Conservation (phyloP, 495 filamentous ascomycete species). For the Penicillium nucicola region DNA sequence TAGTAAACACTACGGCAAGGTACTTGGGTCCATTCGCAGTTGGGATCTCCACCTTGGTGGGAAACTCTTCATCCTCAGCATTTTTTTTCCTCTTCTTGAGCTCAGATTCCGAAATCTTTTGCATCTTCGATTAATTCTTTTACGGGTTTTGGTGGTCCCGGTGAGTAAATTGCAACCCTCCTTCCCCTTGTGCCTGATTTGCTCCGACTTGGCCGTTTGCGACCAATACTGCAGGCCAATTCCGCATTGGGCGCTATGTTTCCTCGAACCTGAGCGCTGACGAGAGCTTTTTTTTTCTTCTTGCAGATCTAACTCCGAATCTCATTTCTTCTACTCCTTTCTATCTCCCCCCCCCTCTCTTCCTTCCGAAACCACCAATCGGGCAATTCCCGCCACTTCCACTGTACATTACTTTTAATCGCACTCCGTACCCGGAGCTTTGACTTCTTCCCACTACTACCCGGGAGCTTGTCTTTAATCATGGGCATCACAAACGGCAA, state of each 20-base stretch:
- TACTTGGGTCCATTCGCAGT: conserved; percentile 9
- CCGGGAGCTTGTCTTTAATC: conserved; percentile 29
- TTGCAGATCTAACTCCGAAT: conserved; percentile 5
- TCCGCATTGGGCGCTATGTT: conserved; percentile 6
- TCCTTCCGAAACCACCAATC: conserved; percentile 5
- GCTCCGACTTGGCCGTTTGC: conserved; percentile 4
- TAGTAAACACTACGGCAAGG: conserved; percentile 7
- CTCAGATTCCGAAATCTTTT: not conserved
- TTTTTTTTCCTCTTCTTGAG: conserved; percentile 9
- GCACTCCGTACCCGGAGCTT: conserved; percentile 6
- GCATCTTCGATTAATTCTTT: not conserved
- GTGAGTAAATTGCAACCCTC: conserved; percentile 12
- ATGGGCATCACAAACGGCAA: conserved; percentile 44
- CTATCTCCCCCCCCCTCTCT: not conserved
- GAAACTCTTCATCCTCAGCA: conserved; percentile 24
- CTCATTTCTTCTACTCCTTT: not conserved
- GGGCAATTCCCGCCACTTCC: conserved; percentile 9
- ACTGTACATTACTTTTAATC: conserved; percentile 21
- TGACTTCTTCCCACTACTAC: conserved; percentile 1
- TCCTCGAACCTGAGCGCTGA: conserved; percentile 3
- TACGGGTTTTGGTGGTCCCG: conserved; percentile 17
- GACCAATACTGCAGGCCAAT: conserved; percentile 1
- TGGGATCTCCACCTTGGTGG: conserved; percentile 21
- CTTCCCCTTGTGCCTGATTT: not conserved
- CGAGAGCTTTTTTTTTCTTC: conserved; percentile 10